phyloP scores from a whole-genome alignment of 1,284 basidiomycete species.

The Leccinum subfulvum region DNA sequence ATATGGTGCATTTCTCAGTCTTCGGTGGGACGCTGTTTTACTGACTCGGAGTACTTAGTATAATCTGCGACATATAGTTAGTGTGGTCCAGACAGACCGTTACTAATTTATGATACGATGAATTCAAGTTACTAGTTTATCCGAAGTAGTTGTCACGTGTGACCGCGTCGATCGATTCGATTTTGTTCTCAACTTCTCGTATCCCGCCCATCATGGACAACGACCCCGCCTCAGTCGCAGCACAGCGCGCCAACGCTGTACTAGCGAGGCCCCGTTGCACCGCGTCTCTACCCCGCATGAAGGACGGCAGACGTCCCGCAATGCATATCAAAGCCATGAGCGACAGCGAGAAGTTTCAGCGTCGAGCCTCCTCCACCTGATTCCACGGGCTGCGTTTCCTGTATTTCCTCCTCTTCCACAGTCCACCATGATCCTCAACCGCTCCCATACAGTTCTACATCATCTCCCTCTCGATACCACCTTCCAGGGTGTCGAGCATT shows the following conservation, averaged over 20 bases:
- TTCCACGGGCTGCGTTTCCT: background rate
- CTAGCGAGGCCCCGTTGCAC: slow-evolving; percentile 81
- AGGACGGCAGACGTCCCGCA: slow-evolving; percentile 53
- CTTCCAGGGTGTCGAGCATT: slow-evolving; percentile 62
- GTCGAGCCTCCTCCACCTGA: too few relatives aligned
- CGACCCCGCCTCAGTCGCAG: slow-evolving; percentile 53
- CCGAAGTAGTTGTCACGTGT: too few relatives aligned
- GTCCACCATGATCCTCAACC: slow-evolving; percentile 28
- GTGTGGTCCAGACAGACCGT: too few relatives aligned
- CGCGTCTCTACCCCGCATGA: slow-evolving; percentile 84
- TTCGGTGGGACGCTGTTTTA: slow-evolving; percentile 30
- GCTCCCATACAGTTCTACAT: slow-evolving; percentile 34
- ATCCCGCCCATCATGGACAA: slow-evolving; percentile 12
- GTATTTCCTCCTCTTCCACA: slow-evolving; percentile 1
- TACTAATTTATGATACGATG: too few relatives aligned
- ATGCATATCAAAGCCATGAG: too few relatives aligned
- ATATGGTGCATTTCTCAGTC: slow-evolving; percentile 30
- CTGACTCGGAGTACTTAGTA: slow-evolving; percentile 30
- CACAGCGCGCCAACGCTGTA: slow-evolving; percentile 79
- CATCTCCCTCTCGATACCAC: slow-evolving; percentile 58
- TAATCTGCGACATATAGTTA: slow-evolving; percentile 34
- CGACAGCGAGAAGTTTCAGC: too few relatives aligned
- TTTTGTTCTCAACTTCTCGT: background rate
- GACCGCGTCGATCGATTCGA: too few relatives aligned
- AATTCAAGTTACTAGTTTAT: too few relatives aligned